phyloP scores from a whole-genome alignment of 192 early-diverging fungal species.

The Chytriomyces hyalinus region DNA sequence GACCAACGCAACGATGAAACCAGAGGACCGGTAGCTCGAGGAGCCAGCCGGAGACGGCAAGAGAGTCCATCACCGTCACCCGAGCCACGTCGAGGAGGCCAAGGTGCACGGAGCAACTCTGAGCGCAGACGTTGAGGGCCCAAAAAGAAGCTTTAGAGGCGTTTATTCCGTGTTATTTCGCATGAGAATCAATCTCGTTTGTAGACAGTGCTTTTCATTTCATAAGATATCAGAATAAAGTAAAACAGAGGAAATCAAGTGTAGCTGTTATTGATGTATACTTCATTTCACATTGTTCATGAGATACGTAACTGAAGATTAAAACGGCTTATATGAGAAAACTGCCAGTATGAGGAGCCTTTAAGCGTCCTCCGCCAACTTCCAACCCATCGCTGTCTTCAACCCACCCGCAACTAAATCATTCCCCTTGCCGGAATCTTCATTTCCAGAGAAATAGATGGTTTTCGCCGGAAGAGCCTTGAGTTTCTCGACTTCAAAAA shows the following conservation, averaged over 20 bases:
- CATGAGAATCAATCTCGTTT: neutral
- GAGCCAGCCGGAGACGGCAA: no score
- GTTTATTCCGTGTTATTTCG: neutral
- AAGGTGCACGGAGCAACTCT: neutral
- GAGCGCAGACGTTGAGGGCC: neutral
- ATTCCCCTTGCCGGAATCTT: slow-evolving; percentile 2
- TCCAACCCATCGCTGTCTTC: slow-evolving; percentile 17
- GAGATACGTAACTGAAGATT: neutral
- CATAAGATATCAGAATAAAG: neutral
- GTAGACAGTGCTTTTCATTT: neutral
- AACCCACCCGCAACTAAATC: slow-evolving; percentile 11
- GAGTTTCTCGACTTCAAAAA: slow-evolving; percentile 51
- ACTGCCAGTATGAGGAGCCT: neutral
- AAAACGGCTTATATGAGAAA: neutral
- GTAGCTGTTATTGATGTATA: neutral
- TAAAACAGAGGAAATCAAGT: no score
- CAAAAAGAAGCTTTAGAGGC: neutral
- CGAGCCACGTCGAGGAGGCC: no score
- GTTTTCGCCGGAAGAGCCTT: slow-evolving; percentile 51
- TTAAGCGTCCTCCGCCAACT: neutral
- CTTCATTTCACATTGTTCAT: neutral
- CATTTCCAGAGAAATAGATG: slow-evolving; percentile 45
- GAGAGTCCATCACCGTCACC: no score
- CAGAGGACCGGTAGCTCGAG: no score
- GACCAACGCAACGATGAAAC: no score